These are phyloP conservation scores for Fusarium aywerte DNA, from an alignment of 2,329 filamentous ascomycete species.

Conservation along the genomic window DNA sequence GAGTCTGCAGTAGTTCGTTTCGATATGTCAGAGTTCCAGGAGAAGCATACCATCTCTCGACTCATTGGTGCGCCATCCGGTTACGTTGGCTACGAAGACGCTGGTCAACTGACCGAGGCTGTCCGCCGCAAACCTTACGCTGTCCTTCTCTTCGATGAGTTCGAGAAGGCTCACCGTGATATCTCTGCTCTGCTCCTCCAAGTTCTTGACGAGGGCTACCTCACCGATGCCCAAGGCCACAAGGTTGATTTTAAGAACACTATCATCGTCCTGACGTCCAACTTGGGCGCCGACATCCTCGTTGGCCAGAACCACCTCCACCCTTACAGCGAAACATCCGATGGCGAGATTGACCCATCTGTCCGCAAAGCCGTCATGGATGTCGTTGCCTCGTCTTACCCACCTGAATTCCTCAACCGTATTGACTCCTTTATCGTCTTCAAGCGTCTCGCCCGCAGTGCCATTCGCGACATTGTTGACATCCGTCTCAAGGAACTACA, in stretches of 20 bases:
- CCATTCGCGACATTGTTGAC: conserved; percentile 91
- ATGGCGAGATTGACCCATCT: conserved; percentile 76
- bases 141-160: conserved; percentile 94
- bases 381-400: conserved; percentile 77
- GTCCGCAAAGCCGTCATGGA: conserved; percentile 88
- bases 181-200: conserved; percentile 92
- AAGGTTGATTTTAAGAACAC: conserved; percentile 98
- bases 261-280: conserved; percentile 95
- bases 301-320: conserved; percentile 77
- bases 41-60: conserved; percentile 94
- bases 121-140: conserved; percentile 95
- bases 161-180: conserved; percentile 96
- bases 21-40: conserved; percentile 98
- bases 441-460: conserved; percentile 80
- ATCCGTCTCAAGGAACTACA: conserved; percentile 90
- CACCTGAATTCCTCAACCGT: conserved; percentile 95
- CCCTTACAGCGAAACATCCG: conserved; percentile 69
- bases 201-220: conserved; percentile 94
- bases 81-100: conserved; percentile 96
- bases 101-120: conserved; percentile 94
- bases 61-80: conserved; percentile 93
- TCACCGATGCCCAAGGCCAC: conserved; percentile 95
- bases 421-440: conserved; percentile 98
- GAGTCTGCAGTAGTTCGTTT: conserved; percentile 92
- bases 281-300: conserved; percentile 91